Evolutionary conservation across 192 early-diverging fungal species (phyloP).

Genomic region (Mortierella antarctica): DNA sequence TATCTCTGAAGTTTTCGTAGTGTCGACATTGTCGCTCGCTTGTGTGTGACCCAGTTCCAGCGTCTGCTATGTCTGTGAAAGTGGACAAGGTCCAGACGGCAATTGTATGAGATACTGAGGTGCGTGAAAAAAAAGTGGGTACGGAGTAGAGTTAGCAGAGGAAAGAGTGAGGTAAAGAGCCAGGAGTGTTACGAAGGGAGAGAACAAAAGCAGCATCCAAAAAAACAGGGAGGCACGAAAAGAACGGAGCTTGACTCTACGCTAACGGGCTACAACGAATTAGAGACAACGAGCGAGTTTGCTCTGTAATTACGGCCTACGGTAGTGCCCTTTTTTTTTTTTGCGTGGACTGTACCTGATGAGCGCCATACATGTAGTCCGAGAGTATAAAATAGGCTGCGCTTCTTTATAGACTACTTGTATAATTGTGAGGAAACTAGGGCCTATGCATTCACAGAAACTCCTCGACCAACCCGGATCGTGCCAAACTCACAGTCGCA

Average conservation of each 20-base stretch:
- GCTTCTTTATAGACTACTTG: too few relatives aligned
- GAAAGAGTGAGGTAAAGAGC: not conserved
- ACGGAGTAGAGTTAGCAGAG: conserved; percentile 1
- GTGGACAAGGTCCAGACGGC: not conserved
- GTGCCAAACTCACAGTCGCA: conserved; percentile 28
- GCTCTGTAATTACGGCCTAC: too few relatives aligned
- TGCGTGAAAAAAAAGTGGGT: not conserved
- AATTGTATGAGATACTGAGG: not conserved
- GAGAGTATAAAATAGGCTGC: too few relatives aligned
- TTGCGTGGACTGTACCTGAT: too few relatives aligned
- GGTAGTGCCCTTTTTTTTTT: too few relatives aligned
- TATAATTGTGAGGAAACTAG: not conserved
- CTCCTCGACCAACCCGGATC: conserved; percentile 20
- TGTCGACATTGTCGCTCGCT: conserved; percentile 1
- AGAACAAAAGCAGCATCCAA: not conserved
- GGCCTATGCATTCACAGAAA: conserved; percentile 21
- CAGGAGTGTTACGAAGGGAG: not conserved
- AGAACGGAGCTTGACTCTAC: not conserved
- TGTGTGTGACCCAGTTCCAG: too few relatives aligned
- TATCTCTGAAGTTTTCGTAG: conserved; percentile 38
- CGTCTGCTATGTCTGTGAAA: not conserved
- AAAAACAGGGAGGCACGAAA: not conserved
- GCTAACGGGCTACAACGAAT: not conserved
- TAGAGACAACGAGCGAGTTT: too few relatives aligned
- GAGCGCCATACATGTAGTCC: too few relatives aligned